phyloP scores from a whole-genome alignment of 2,329 filamentous ascomycete species.

The Botrytis cinerea region DNA sequence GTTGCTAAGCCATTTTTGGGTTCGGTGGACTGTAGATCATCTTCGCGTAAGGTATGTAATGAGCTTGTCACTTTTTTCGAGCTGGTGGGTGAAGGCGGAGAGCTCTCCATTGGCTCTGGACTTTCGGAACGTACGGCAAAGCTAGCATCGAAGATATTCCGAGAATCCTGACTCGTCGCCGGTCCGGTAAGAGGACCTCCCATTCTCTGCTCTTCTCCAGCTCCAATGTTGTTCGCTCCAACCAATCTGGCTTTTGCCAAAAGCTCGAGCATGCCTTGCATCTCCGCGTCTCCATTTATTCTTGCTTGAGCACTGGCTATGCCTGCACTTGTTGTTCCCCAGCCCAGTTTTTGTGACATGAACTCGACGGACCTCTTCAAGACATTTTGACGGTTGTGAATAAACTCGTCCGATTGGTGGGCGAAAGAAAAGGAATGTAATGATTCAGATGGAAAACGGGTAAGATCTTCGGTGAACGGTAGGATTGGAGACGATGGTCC shows the following conservation, averaged over 20 bases:
- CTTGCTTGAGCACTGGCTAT: conserved; percentile 83
- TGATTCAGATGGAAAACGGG: conserved; percentile 91
- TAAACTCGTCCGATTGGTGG: conserved; percentile 87
- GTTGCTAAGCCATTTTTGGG: conserved; percentile 27
- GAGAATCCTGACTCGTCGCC: conserved; percentile 63
- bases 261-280: conserved; percentile 88
- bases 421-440: conserved; percentile 98
- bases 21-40: conserved; percentile 31
- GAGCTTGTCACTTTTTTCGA: conserved; percentile 28
- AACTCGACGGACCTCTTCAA: conserved; percentile 94
- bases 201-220: conserved; percentile 48
- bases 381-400: conserved; percentile 90
- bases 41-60: conserved; percentile 23
- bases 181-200: conserved; percentile 77
- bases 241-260: conserved; percentile 79
- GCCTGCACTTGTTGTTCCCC: conserved; percentile 69
- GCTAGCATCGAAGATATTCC: conserved; percentile 82
- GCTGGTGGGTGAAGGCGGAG: conserved; percentile 33
- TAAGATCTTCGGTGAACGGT: conserved; percentile 81
- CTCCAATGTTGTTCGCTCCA: conserved; percentile 61
- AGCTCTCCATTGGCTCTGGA: conserved; percentile 48
- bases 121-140: conserved; percentile 62
- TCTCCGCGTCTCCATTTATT: conserved; percentile 78
- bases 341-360: conserved; percentile 82
- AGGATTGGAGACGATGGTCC: conserved; percentile 69